These are phyloP conservation scores for Venturia oleaginea DNA, from an alignment of 2,329 filamentous ascomycete genomes.

Conservation along the genomic window DNA sequence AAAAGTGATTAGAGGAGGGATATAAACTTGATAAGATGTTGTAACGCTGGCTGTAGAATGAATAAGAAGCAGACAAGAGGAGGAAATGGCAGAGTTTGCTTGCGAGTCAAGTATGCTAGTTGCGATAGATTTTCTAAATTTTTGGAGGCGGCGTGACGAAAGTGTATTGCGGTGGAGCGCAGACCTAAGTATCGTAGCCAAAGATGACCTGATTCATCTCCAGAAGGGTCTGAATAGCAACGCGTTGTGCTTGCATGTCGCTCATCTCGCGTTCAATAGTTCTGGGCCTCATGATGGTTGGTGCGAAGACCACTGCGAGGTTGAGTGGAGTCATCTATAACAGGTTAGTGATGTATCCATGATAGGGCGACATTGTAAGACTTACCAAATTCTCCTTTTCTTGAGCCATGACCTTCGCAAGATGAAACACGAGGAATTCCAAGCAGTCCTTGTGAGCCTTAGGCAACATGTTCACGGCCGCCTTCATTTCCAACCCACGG, in stretches of 20 bases:
- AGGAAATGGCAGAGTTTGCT: not conserved
- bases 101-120: not conserved
- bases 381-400: slow-evolving; percentile 76
- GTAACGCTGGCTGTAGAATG: not conserved
- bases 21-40: not conserved
- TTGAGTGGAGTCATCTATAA: slow-evolving; percentile 88
- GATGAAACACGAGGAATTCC: slow-evolving; percentile 89
- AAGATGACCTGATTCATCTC: slow-evolving; percentile 15
- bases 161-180: not conserved
- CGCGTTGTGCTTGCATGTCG: slow-evolving; percentile 89
- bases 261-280: slow-evolving; percentile 91
- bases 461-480: slow-evolving; percentile 69
- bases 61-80: not conserved
- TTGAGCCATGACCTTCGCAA: slow-evolving; percentile 73
- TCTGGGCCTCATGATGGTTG: slow-evolving; percentile 89
- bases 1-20: not conserved
- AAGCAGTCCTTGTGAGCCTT: slow-evolving; percentile 79
- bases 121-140: not conserved
- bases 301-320: slow-evolving; percentile 91
- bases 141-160: not conserved
- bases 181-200: slow-evolving; percentile 8
- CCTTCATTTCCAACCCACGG: slow-evolving; percentile 61
- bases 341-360: slow-evolving; percentile 4
- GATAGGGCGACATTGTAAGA: slow-evolving; percentile 16
- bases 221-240: slow-evolving; percentile 32